Base-by-base conservation (phyloP, 768 basidiomycete species). In the Mycena rosella region DNA sequence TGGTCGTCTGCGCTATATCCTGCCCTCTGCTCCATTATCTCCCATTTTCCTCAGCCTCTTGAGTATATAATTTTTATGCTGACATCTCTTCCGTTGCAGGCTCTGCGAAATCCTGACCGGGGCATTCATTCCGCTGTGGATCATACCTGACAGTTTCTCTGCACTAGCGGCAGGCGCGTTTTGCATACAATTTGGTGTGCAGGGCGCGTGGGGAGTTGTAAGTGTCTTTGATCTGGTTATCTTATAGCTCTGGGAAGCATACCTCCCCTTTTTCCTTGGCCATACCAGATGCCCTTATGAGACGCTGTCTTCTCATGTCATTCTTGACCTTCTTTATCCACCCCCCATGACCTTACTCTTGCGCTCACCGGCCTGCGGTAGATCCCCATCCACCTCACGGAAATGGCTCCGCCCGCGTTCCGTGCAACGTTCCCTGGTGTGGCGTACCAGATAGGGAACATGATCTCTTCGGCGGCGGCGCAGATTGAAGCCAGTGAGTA, bases 121-220 rank as follows among this genome's bases (percentile, higher is more conserved):
- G 75, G 83, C 76, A 17, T 88, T 88, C 76, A 86, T 88, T 64
- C 87, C 87, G 0, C 80, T 92, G 3, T 92, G 91, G 91, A 89
- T 91, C 73, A 67, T 92, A 20, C 91, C 91, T 6, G 74, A 60
- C 42, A 74, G 76, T 11, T 92, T 92, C 74, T 70, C 80, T 0
- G 83, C 79, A 9, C 86, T 93, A 10, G 75, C 89, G 5, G 89
- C 89, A 0, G 91, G 90, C 15, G 90, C 89, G 2, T 92, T 92
- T 80, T 90, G 84, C 73, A 76, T 90, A 6, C 90, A 91, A 72
- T 84, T 90, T 68, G 90, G 89, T 63, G 89, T 93, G 2, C 90
- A 92, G 75, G 91, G 89, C 24, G 89, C 89, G 42, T 91, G 88
- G 88, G 89, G 88, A 66, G 86, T 89, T n/a, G 88, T 89, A 65